These are phyloP conservation scores for Clavariopsis aquatica DNA, from an alignment of 495 filamentous ascomycete genomes.

Conservation along the genomic window DNA sequence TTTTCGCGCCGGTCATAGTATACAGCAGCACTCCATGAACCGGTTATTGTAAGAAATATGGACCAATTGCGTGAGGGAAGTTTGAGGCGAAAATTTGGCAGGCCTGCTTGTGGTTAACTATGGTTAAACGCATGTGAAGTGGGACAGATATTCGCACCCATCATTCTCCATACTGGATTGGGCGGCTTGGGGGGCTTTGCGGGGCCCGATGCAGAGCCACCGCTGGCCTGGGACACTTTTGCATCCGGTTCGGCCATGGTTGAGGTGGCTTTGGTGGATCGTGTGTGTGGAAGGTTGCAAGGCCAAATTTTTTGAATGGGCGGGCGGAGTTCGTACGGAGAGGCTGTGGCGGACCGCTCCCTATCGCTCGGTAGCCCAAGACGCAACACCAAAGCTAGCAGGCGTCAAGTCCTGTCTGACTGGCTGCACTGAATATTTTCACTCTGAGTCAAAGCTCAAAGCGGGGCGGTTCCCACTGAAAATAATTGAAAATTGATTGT, in stretches of 20 bases:
- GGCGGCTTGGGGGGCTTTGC: conserved; percentile 31
- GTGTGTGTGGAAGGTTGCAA: not conserved
- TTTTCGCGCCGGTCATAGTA: conserved; percentile 92
- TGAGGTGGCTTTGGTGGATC: not conserved
- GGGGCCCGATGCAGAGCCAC: conserved; percentile 10
- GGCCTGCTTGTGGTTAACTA: conserved; percentile 47
- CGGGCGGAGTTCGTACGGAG: not conserved
- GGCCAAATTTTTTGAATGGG: not conserved
- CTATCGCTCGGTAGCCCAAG: not conserved
- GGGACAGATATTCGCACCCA: conserved; percentile 24
- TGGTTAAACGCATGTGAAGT: not conserved
- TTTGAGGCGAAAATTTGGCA: conserved; percentile 77
- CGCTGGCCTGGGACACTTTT: conserved; percentile 7
- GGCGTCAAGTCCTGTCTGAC: not conserved
- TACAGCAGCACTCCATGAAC: conserved; percentile 72
- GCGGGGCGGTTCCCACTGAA: not conserved
- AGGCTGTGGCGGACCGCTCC: not conserved
- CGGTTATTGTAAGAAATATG: conserved; percentile 83
- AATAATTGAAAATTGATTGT: not conserved
- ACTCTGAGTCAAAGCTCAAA: not conserved
- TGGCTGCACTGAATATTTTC: not conserved
- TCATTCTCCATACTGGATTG: conserved; percentile 38
- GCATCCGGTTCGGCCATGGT: conserved; percentile 13
- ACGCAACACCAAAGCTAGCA: not conserved
- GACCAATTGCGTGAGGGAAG: conserved; percentile 97